Conservation (phyloP, 2,329 filamentous ascomycete species). For the Colletotrichum costaricense region DNA sequence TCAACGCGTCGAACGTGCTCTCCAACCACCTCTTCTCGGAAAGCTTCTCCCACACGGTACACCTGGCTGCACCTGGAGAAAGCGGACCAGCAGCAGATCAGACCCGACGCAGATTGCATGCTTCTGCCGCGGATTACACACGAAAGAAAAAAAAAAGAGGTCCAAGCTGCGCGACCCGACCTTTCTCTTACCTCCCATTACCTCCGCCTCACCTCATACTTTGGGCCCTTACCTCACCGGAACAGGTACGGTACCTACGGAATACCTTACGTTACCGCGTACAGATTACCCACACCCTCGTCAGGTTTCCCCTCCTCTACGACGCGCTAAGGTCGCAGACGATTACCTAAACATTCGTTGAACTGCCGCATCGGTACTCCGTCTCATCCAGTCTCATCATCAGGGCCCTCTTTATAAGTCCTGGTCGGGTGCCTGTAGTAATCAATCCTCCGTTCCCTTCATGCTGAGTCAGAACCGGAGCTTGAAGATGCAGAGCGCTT, state of each 20-base stretch:
- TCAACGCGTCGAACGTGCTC: conserved; percentile 23
- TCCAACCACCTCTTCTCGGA: not conserved
- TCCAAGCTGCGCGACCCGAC: conserved; percentile 26
- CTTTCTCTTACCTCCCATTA: conserved; percentile 17
- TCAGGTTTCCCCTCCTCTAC: conserved; percentile 35
- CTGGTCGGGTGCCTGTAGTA: conserved; percentile 35
- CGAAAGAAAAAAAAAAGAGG: conserved; percentile 19
- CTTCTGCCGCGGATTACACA: conserved; percentile 24
- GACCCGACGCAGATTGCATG: conserved; percentile 5
- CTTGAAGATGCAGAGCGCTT: conserved; percentile 38
- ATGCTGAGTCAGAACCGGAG: conserved; percentile 38
- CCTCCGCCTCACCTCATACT: conserved; percentile 4
- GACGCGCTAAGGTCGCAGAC: conserved; percentile 34
- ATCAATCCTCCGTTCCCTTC: conserved; percentile 37
- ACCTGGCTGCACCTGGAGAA: conserved; percentile 20
- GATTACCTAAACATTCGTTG: conserved; percentile 34
- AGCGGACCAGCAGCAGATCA: not conserved
- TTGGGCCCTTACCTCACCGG: conserved; percentile 23
- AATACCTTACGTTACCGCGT: conserved; percentile 32
- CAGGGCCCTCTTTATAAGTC: conserved; percentile 36
- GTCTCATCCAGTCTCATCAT: conserved; percentile 34
- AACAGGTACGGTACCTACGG: conserved; percentile 26
- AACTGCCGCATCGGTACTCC: conserved; percentile 35
- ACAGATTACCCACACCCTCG: conserved; percentile 28
- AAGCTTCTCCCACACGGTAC: not conserved